Percentiles rank a stretch among this genome's conserved stretches.
These are phyloP conservation scores for Fusarium clavum DNA, from an alignment of 2,329 filamentous ascomycete species.

Conservation along the genomic window DNA sequence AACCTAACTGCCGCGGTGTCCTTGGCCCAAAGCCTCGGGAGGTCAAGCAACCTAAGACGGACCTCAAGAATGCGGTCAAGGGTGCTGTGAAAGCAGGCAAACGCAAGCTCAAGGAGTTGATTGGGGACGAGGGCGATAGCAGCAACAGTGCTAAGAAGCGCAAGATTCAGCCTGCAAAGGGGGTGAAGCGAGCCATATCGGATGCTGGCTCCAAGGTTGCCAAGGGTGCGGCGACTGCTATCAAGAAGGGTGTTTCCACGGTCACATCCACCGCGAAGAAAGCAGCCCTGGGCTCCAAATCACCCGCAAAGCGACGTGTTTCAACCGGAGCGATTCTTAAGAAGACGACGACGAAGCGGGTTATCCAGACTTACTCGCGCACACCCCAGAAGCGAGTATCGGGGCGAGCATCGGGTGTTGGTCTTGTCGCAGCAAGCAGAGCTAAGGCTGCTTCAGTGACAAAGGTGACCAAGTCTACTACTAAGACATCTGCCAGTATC, in stretches of 20 bases:
- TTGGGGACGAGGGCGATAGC: constrained; percentile 56
- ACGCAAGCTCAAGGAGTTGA: constrained; percentile 66
- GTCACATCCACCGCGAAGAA: constrained; percentile 49
- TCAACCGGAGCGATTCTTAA: constrained; percentile 45
- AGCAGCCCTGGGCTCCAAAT: constrained; percentile 41
- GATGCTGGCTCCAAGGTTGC: constrained; percentile 52
- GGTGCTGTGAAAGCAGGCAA: constrained; percentile 62
- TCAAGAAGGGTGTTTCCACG: constrained; percentile 53
- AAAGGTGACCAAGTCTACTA: constrained; percentile 32
- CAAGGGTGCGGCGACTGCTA: constrained; percentile 52
- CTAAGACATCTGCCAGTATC: constrained; percentile 30
- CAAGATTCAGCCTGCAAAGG: constrained; percentile 51
- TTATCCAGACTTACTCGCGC: constrained; percentile 48
- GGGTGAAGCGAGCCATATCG: constrained; percentile 52
- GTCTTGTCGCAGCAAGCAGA: constrained; percentile 30
- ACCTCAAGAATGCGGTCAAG: constrained; percentile 55
- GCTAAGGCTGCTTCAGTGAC: constrained; percentile 21
- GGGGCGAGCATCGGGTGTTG: constrained; percentile 38
- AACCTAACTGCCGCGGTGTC: constrained; percentile 72
- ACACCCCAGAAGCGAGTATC: constrained; percentile 42
- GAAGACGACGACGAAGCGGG: constrained; percentile 47
- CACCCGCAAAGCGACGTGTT: constrained; percentile 43
- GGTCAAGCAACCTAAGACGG: constrained; percentile 62
- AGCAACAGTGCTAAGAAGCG: constrained; percentile 63
- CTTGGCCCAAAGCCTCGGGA: constrained; percentile 71